Percentiles rank a stretch among this genome's conserved stretches.
Evolutionary conservation across 768 basidiomycete species (phyloP).

Genomic region (Psilocybe sp.): DNA sequence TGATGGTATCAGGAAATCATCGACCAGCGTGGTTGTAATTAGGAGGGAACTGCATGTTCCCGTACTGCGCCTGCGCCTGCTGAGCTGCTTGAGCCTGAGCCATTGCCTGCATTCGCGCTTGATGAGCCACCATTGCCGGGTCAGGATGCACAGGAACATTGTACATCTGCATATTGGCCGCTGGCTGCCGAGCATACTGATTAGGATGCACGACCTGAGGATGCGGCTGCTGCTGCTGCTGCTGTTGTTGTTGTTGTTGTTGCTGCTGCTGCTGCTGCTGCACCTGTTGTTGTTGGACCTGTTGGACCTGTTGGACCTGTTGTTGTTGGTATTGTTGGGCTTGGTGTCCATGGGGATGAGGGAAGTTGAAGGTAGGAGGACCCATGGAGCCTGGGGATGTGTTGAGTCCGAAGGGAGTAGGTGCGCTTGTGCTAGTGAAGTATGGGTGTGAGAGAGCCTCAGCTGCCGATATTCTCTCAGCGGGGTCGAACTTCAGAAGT

Average conservation of each 20-base stretch:
- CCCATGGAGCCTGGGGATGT: slow-evolving; percentile 56
- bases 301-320: slow-evolving; percentile 31
- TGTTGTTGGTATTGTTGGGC: slow-evolving; percentile 47
- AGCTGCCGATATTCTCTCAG: slow-evolving; percentile 85
- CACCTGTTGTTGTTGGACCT: slow-evolving; percentile 34
- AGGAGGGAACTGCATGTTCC: slow-evolving; percentile 23
- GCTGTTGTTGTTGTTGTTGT: slow-evolving; percentile 23
- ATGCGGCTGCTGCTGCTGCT: slow-evolving; percentile 22
- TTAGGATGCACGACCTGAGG: slow-evolving; percentile 28
- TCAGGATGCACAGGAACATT: slow-evolving; percentile 13
- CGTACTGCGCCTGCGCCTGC: slow-evolving; percentile 33
- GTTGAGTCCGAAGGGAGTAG: slow-evolving; percentile 39
- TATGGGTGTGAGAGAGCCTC: slow-evolving; percentile 93
- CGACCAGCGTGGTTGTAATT: slow-evolving; percentile 23
- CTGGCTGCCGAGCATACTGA: slow-evolving; percentile 22
- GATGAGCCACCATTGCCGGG: slow-evolving; percentile 14
- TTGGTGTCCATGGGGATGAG: slow-evolving; percentile 59
- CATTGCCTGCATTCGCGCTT: slow-evolving; percentile 31
- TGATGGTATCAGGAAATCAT: slow-evolving; percentile 1
- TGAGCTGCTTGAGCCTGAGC: slow-evolving; percentile 29
- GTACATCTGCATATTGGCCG: slow-evolving; percentile 22
- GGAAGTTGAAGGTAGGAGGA: slow-evolving; percentile 67
- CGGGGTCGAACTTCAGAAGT: slow-evolving; percentile 93
- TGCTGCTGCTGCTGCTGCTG: slow-evolving; percentile 27
- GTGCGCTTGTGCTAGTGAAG: slow-evolving; percentile 59